Evolutionary conservation across 2,329 filamentous ascomycete genomes (phyloP), one percentile per base, ranked within the genome.

Genomic region (Metarhizium guizhouense): DNA sequence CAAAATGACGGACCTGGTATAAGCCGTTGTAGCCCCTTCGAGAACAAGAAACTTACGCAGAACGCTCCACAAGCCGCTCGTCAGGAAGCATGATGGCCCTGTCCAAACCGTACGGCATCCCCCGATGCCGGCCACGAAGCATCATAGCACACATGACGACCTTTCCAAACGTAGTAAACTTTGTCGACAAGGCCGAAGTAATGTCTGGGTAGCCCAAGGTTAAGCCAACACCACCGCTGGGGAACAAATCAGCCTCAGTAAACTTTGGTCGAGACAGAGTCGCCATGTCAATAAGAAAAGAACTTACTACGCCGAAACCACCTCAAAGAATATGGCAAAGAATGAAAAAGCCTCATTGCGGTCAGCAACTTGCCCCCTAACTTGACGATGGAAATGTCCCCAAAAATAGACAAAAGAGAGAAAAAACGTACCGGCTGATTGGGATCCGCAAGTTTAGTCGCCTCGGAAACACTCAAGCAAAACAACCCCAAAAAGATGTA

Each of bases 401-500:
- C 7, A 11, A 34, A 10, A 34, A 34, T 8, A 34, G 10, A 34
- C 6, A 34, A 10, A 11, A 11, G 10, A 34, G 10, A 34, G 3
- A 34, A 11, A 34, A 11, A 11, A 18, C 16, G 6, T 45, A 45
- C 42, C 16, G 42, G 42, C 11, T 45, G n/a, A 20, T 45, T 20
- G 8, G 18, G 42, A 20, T 45, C 42, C 18, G 42, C 42, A 20
- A 45, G n/a, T 20, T 45, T 45, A 20, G 6, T 16, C 6, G 42
- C 42, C 18, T 45, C 42, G 7, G 42, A 45, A 10, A 45, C 18
- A 20, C 42, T 45, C n/a, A 45, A 16, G 45, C 25, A 48, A 7
- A 30, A 48, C 11, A 30, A 11, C 1, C 71, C 72, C 5, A 73
- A 55, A 11, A 72, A 72, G 6, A 73, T 71, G 45, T 72, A 74